Percentiles rank a stretch among this genome's conserved stretches.
phyloP scores from a whole-genome alignment of 2,329 filamentous ascomycete species.

The Fusarium algeriense region DNA sequence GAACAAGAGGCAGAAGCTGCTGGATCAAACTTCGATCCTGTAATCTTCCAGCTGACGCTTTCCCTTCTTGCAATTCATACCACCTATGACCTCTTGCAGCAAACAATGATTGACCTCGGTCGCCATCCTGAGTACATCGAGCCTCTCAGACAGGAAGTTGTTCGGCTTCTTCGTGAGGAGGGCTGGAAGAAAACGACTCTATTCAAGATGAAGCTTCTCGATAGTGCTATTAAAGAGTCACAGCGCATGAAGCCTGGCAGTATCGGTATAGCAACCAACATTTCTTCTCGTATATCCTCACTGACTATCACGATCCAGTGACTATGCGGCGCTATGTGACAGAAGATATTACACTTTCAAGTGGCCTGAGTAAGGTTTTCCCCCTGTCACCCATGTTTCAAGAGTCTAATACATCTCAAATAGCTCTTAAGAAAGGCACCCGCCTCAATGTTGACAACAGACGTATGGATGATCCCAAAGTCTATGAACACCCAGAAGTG shows the following conservation, averaged over 20 bases:
- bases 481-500: not conserved
- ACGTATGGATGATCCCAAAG: not conserved
- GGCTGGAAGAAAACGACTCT: conserved; percentile 6
- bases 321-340: not conserved
- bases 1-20: not conserved
- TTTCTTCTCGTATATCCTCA: rapidly evolving
- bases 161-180: not conserved
- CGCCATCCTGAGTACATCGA: not conserved
- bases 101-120: not conserved
- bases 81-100: not conserved
- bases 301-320: not conserved
- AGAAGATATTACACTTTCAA: not conserved
- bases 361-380: not conserved
- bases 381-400: rapidly evolving
- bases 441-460: conserved; percentile 1
- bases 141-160: not conserved
- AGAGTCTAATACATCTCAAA: too few relatives aligned
- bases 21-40: not conserved
- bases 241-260: conserved; percentile 2
- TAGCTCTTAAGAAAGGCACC: not conserved
- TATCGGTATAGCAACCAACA: not conserved
- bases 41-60: not conserved
- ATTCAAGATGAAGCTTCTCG: conserved; percentile 8
- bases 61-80: not conserved
- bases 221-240: conserved; percentile 8